Evolutionary conservation across 1,284 basidiomycete genomes (phyloP).

Genomic region (Grifola frondosa): DNA sequence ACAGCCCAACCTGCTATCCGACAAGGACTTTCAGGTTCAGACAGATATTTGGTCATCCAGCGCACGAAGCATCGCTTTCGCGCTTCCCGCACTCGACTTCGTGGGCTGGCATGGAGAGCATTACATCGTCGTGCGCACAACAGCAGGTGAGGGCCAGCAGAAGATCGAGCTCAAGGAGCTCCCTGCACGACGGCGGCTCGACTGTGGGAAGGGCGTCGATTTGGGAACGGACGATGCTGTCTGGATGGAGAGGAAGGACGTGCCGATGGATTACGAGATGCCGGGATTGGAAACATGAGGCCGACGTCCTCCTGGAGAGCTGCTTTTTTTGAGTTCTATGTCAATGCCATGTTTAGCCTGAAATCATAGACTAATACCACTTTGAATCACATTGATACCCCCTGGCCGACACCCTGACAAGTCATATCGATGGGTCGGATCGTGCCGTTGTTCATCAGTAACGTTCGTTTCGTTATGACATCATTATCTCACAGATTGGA

Average conservation of each 20-base stretch:
- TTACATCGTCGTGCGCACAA: slow-evolving; percentile 53
- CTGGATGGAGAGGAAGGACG: slow-evolving; percentile 69
- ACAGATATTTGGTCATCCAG: slow-evolving; percentile 55
- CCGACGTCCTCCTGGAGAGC: too few species aligned
- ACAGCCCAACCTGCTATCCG: slow-evolving; percentile 55
- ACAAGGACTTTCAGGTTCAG: slow-evolving; percentile 56
- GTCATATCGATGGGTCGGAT: too few species aligned
- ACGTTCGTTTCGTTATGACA: too few species aligned
- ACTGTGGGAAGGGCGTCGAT: slow-evolving; percentile 68
- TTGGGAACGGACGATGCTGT: slow-evolving; percentile 60
- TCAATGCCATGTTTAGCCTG: too few species aligned
- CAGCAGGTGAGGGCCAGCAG: slow-evolving; percentile 4
- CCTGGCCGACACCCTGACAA: too few species aligned
- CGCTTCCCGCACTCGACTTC: slow-evolving; percentile 56
- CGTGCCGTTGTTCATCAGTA: too few species aligned
- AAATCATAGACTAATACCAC: too few species aligned
- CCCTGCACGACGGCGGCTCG: slow-evolving; percentile 53
- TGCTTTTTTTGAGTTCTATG: too few species aligned
- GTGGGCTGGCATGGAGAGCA: slow-evolving; percentile 70
- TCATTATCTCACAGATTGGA: too few species aligned
- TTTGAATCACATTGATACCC: too few species aligned
- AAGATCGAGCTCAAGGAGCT: slow-evolving; percentile 62
- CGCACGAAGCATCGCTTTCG: slow-evolving; percentile 47
- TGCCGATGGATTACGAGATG: slow-evolving; percentile 70
- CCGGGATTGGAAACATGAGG: slow-evolving; percentile 41